Conservation (phyloP, 768 basidiomycete species). For the Podaxis pistillaris region DNA sequence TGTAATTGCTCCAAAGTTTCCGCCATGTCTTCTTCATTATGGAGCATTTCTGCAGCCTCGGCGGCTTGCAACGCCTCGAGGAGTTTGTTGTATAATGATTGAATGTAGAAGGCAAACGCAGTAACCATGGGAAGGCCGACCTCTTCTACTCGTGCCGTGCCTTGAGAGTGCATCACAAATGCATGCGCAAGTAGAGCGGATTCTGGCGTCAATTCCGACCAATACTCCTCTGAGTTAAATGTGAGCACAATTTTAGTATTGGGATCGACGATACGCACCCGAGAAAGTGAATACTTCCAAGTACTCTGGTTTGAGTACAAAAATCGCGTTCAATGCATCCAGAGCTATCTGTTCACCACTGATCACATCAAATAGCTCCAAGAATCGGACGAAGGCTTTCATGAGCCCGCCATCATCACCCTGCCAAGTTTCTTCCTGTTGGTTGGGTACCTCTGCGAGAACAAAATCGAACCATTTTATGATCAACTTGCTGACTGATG, state of each 20-base stretch:
- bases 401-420: constrained; percentile 48
- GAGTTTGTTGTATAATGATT: constrained; percentile 71
- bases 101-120: constrained; percentile 80
- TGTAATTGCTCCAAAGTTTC: constrained; percentile 56
- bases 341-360: constrained; percentile 75
- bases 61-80: constrained; percentile 39
- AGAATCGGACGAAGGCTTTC: constrained; percentile 43
- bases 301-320: constrained; percentile 68
- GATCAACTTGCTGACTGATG: constrained; percentile 80
- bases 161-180: constrained; percentile 79
- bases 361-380: constrained; percentile 59
- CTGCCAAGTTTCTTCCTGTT: constrained; percentile 31
- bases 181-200: constrained; percentile 81
- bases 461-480: constrained; percentile 79
- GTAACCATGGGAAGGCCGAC: constrained; percentile 86
- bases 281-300: constrained; percentile 71
- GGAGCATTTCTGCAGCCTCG: constrained; percentile 34
- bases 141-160: constrained; percentile 61
- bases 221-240: constrained; percentile 59
- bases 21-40: constrained; percentile 44
- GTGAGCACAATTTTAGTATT: neutral
- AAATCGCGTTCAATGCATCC: constrained; percentile 77
- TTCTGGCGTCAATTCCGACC: constrained; percentile 74
- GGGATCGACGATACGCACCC: constrained; percentile 43
- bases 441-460: constrained; percentile 33